phyloP scores from a whole-genome alignment of 2,329 filamentous ascomycete species.

The Beauveria sp. region DNA sequence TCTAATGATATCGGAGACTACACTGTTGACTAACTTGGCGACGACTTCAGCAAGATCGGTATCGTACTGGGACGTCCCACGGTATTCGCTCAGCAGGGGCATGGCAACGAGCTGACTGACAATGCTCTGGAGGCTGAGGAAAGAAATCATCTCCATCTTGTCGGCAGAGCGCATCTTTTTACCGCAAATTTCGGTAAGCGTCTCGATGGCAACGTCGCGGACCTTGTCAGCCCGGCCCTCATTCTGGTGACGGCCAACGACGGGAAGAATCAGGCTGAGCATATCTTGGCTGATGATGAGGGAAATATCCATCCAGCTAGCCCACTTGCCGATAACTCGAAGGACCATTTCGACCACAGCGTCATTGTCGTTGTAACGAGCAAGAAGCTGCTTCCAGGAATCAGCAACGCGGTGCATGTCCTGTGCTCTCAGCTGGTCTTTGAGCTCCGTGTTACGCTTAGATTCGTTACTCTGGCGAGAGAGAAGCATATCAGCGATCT shows the following conservation, averaged over 20 bases:
- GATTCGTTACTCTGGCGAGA: conserved; percentile 69
- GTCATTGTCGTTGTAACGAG: conserved; percentile 66
- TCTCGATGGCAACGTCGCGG: conserved; percentile 85
- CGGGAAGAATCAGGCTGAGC: conserved; percentile 74
- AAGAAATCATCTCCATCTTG: conserved; percentile 89
- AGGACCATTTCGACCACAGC: conserved; percentile 78
- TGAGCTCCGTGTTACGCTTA: conserved; percentile 80
- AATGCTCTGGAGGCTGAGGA: conserved; percentile 80
- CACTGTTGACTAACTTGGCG: conserved; percentile 89
- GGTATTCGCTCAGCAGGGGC: conserved; percentile 69
- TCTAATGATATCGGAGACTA: conserved; percentile 77
- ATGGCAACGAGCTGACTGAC: conserved; percentile 80
- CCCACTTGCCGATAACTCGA: conserved; percentile 91
- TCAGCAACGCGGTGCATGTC: conserved; percentile 83
- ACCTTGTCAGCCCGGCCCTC: conserved; percentile 65
- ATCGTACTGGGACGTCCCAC: conserved; percentile 81
- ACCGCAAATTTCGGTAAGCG: conserved; percentile 88
- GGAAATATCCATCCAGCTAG: conserved; percentile 97
- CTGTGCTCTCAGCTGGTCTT: conserved; percentile 78
- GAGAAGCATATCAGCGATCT: conserved; percentile 89
- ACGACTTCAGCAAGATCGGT: conserved; percentile 92
- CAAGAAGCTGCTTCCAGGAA: conserved; percentile 87
- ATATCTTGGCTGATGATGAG: conserved; percentile 86
- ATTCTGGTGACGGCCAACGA: conserved; percentile 68
- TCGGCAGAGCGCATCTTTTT: conserved; percentile 96